Evolutionary conservation across 495 filamentous ascomycete species (phyloP).

Genomic region (Penicillium soppii): DNA sequence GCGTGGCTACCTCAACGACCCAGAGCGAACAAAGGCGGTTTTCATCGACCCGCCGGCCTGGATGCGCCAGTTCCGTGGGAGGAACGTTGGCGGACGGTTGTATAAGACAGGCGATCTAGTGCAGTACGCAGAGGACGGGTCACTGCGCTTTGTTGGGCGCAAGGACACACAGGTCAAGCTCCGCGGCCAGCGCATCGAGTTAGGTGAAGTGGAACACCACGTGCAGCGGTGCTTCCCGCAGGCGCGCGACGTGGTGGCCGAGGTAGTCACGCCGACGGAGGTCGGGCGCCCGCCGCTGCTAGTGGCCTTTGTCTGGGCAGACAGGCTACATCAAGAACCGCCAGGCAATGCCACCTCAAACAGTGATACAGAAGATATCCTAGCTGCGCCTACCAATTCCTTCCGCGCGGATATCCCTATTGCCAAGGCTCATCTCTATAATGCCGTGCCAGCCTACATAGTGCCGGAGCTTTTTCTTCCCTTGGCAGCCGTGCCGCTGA

Average conservation of each 20-base stretch:
- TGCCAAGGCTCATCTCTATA: no score
- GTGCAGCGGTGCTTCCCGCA: not conserved
- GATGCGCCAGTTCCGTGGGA: not conserved
- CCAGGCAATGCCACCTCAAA: no score
- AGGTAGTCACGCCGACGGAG: not conserved
- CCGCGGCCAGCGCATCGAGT: conserved; percentile 32
- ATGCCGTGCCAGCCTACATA: no score
- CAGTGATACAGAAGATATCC: no score
- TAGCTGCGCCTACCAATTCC: no score
- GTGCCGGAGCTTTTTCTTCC: no score
- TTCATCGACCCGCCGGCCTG: not conserved
- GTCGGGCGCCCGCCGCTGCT: no score
- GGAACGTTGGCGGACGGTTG: conserved; percentile 11
- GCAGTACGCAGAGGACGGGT: conserved; percentile 33
- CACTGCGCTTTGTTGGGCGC: conserved; percentile 38
- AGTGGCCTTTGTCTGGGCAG: no score
- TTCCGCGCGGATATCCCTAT: no score
- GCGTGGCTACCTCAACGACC: conserved; percentile 32
- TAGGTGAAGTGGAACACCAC: conserved; percentile 4
- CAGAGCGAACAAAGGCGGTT: not conserved
- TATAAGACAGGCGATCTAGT: conserved; percentile 54
- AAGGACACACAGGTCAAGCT: conserved; percentile 34
- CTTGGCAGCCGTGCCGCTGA: no score
- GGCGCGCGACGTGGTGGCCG: not conserved
- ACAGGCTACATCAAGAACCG: no score